Evolutionary conservation across 495 filamentous ascomycete genomes (phyloP), one percentile per base, ranked within the genome.

Genomic region (Cryomyces minteri): DNA sequence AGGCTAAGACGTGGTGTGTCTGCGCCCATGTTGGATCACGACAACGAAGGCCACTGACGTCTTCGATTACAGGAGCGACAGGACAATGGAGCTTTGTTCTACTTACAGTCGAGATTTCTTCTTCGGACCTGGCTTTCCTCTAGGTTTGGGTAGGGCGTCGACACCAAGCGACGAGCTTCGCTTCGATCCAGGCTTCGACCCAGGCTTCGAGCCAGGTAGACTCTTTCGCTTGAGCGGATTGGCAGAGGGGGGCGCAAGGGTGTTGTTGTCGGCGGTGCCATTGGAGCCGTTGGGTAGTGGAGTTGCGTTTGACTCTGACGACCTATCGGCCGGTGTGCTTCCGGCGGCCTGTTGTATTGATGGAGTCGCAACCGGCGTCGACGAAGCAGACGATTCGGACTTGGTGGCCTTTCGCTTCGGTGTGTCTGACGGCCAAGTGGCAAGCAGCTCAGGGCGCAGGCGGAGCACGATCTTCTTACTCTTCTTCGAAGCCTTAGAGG

Each of bases 61-160:
- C 1, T 38, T 9, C 34, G 34, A 14, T 38, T 9, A 14, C 12
- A 9, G 34, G 34, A 14, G 12, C 18, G 18, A 25, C 18, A 25
- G 18, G 18, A 25, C 18, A 25, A 25, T 25, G 18, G 18, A 25
- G 18, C 1, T 2, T 25, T 40, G 41, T 14, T 51, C 9, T 46
- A 78, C 84, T 73, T 80, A 98, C 90, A 93, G 64, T 72, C 76
- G 77, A 52, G 81, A 77, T 63, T 88, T 88, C 74, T 94, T 95
- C 73, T 95, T 96, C 0, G 88, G 86, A 12, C 86, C 86, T 5
- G 90, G 88, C 67, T 94, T 88, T 46, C 84, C 81, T 51, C 82
- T 66, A 33, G 77, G 69, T 63, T 83, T 85, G 29, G 77, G 66
- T 10, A 66, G 53, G 6, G 68, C 59, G 50, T 81, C 73, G 28